Base-by-base conservation (phyloP, 176 grass and related monocot genomes). In the Oryza brachyantha region DNA sequence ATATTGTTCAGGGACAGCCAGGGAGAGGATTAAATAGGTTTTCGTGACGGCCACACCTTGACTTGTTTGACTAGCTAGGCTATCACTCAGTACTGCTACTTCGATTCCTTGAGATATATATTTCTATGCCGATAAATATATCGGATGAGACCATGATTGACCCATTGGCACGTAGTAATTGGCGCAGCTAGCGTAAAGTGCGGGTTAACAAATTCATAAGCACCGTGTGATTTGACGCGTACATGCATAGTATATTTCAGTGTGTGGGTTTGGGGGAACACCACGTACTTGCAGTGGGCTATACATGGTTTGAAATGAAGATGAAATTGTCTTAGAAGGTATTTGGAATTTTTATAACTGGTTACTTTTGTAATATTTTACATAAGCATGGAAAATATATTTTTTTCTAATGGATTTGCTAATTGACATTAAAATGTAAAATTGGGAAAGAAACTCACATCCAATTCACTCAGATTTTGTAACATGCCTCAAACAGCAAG, bases 21-120 rank as follows among this genome's bases (percentile, higher is more conserved):
- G 24, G 72, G 73, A 10, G 26, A 41, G 21, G 76, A 72, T 79
- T 72, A 70, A 85, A 72, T 77, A 81, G 77, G 42, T 2, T 81
- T 81, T 32, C 72, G 72, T 81, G 82, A 85, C 82, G 82, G 87
- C 82, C 45, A 64, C 14, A 76, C 11, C 64, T 81, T 89, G 82
- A 85, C 87, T 77, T 89, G 82, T 89, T 85, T 85, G 82, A 89
- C 87, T 85, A 72, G 66, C 74, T 72, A 72, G 37, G 54, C 24
- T 13, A 10, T 31, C 71, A 34, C 9, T 68, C 40, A 21, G 46
- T 57, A 57, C 52, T 57, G n/a, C 68, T 66, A 29, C 75, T 74
- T 79, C 40, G 43, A 57, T 58, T 31, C 10, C 46, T 79, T 40
- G 24, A 80, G 24, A 31, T 17, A 2, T 57, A 21, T 55, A 22